Evolutionary conservation across 495 filamentous ascomycete species (phyloP).

Genomic region (Cercophora scortea): DNA sequence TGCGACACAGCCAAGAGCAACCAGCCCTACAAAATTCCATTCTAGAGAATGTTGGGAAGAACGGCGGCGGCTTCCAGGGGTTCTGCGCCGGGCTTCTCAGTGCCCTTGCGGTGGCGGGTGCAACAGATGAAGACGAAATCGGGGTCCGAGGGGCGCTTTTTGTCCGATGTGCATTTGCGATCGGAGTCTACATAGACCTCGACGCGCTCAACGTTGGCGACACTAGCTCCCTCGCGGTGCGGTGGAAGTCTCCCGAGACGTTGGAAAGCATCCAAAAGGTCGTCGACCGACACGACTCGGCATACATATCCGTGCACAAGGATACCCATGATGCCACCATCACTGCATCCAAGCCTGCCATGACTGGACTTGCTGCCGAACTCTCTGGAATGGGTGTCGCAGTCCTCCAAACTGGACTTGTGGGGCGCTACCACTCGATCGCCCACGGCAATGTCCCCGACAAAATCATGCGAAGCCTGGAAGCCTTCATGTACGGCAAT

Average conservation of each 20-base stretch:
- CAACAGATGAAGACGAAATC: conserved; percentile 3
- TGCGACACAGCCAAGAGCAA: too few relatives aligned
- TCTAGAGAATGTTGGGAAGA: not conserved
- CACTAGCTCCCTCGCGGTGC: not conserved
- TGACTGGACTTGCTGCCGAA: too few relatives aligned
- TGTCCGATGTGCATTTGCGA: not conserved
- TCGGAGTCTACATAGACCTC: not conserved
- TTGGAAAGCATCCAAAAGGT: not conserved
- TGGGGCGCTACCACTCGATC: too few relatives aligned
- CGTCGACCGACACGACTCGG: not conserved
- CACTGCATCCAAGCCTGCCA: too few relatives aligned
- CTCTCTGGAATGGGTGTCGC: too few relatives aligned
- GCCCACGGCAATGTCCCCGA: too few relatives aligned
- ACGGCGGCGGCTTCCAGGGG: conserved; percentile 17
- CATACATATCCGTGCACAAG: not conserved
- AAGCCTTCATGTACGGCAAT: too few relatives aligned
- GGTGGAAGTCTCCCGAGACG: not conserved
- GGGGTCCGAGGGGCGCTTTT: not conserved
- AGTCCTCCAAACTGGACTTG: too few relatives aligned
- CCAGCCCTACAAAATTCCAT: too few relatives aligned
- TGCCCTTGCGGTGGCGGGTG: conserved; percentile 21
- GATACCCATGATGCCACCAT: not conserved
- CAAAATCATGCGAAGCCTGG: too few relatives aligned
- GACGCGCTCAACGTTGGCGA: not conserved
- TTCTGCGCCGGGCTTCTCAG: conserved; percentile 34